Conservation (phyloP, 345 rosid species). For the Euphorbia lathyris region DNA sequence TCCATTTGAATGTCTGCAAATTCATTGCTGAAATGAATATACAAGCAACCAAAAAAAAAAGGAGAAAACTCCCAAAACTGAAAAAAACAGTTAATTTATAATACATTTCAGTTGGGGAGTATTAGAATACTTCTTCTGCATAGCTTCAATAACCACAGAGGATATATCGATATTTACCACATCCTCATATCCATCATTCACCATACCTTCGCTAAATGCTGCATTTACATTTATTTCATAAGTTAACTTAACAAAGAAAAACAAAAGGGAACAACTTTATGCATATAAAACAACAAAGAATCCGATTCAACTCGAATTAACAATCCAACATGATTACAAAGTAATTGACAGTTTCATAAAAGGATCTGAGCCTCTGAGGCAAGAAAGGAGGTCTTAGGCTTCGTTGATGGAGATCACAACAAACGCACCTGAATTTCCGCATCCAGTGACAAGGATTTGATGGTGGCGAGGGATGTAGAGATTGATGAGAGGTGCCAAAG, state of each 20-base stretch:
- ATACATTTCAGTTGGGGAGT: constrained; percentile 71
- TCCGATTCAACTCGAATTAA: not conserved
- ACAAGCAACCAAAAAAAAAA: not conserved
- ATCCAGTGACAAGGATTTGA: constrained; percentile 70
- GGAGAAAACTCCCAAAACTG: not conserved
- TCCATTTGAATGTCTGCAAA: constrained; percentile 66
- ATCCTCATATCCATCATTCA: constrained; percentile 74
- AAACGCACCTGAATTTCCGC: constrained; percentile 77
- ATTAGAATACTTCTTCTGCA: constrained; percentile 52
- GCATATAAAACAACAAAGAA: not conserved
- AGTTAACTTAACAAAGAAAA: not conserved
- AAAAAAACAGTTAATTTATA: not conserved
- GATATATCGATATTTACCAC: constrained; percentile 78
- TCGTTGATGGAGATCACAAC: not conserved
- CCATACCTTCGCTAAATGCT: constrained; percentile 83
- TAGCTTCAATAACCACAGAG: constrained; percentile 63
- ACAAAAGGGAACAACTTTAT: not conserved
- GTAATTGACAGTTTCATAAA: not conserved
- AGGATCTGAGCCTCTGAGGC: constrained; percentile 8
- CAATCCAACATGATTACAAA: not conserved
- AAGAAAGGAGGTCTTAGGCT: not conserved
- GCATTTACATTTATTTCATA: constrained; percentile 6
- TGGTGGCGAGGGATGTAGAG: constrained; percentile 60
- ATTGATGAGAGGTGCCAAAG: constrained; percentile 74
- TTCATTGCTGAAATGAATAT: constrained; percentile 12